Evolutionary conservation across 192 early-diverging fungal genomes (phyloP).

Genomic region (Coemansia interrupta): DNA sequence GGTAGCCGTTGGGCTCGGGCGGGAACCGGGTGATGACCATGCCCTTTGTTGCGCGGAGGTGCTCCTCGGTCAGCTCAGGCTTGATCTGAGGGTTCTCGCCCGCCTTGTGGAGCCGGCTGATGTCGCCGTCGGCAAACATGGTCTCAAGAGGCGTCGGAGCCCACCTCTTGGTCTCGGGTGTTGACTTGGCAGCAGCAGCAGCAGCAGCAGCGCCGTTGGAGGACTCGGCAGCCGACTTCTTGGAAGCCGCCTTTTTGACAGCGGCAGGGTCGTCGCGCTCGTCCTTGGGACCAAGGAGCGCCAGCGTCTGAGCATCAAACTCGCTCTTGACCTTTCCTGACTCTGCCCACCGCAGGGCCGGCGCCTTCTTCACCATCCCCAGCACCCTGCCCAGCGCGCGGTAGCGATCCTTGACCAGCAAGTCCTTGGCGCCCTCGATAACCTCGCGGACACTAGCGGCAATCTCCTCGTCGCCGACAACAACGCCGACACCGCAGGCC

Average conservation of each 20-base stretch:
- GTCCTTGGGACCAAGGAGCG: constrained; percentile 95
- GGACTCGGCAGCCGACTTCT: constrained; percentile 22
- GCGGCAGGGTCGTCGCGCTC: constrained; percentile 79
- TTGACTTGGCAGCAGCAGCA: constrained; percentile 14
- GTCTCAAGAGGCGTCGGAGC: constrained; percentile 48
- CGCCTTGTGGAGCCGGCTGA: constrained; percentile 86
- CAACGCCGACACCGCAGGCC: constrained; percentile 90
- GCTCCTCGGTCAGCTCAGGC: constrained; percentile 81
- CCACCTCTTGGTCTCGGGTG: constrained; percentile 28
- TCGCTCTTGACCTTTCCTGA: constrained; percentile 79
- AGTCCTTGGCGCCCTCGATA: constrained; percentile 65
- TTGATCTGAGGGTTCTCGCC: constrained; percentile 97
- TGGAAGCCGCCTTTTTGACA: constrained; percentile 31
- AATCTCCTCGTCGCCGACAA: constrained; percentile 77
- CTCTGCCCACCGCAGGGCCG: constrained; percentile 86
- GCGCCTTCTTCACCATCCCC: constrained; percentile 64
- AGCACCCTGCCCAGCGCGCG: constrained; percentile 73
- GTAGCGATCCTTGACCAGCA: constrained; percentile 81
- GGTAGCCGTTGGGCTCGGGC: constrained; percentile 97
- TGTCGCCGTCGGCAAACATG: constrained; percentile 90
- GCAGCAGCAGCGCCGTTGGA: constrained; percentile 12
- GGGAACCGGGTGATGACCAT: constrained; percentile 97
- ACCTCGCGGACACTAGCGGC: constrained; percentile 59
- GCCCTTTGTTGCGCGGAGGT: constrained; percentile 85
- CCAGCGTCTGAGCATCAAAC: constrained; percentile 79